Evolutionary conservation across 2,329 filamentous ascomycete genomes (phyloP), one percentile per base, ranked within the genome.

Genomic region (Beauveria bassiana): DNA sequence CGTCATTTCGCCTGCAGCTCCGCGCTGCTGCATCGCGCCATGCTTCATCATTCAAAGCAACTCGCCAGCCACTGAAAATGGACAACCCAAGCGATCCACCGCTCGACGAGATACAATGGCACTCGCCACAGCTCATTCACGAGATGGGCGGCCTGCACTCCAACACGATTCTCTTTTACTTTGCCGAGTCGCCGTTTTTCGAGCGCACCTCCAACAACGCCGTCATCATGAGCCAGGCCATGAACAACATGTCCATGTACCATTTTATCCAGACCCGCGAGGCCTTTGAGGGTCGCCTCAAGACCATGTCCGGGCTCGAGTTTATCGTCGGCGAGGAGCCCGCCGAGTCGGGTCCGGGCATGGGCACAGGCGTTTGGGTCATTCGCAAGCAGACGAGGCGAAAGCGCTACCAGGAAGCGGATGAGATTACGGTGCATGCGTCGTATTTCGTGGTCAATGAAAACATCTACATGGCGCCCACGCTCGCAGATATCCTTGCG

Each of bases 31-130:
- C n/a, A 14, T 34, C 45, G n/a, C 47, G 40, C 52, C 10, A 10
- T 3, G 16, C 59, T 61, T 49, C 59, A 22, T 43, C 40, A 26
- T 45, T 24, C 31, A 38, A n/a, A 51, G n/a, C 22, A 40, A 28
- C 18, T 24, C 31, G 22, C 52, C 40, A 20, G 49, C 22, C 24
- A 54, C 59, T n/a, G n/a, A 68, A 56, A 59, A 82, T 81, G 78
- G 71, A 73, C 26, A 72, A 75, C 49, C 73, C 78, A 18, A 76
- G 77, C 67, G 81, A 83, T 1, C 77, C 79, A 2, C 80, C 82
- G 7, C 77, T 87, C 63, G 86, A 88, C 71, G 86, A 89, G 76
- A 86, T 87, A 64, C 83, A 86, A 77, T 89, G 86, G 85, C 79
- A 78, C 63, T 79, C 81, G 43, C 82, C 82, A 22, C 73, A 72